phyloP scores from a whole-genome alignment of 768 basidiomycete genomes.

The Rhizopogon roseolus region DNA sequence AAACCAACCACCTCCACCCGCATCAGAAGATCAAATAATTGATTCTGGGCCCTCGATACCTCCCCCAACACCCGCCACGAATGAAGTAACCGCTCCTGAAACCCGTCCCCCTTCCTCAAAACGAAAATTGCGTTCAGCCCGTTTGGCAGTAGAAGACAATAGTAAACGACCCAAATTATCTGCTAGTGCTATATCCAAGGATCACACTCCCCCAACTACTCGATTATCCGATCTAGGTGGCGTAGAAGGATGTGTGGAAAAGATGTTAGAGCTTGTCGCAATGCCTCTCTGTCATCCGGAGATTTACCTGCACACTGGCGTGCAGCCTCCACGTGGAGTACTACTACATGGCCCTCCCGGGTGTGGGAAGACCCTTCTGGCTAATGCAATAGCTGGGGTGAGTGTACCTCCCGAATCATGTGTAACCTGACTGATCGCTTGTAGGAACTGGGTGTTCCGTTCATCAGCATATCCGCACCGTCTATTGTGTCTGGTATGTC shows the following conservation, averaged over 20 bases:
- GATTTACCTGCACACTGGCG: conserved; percentile 89
- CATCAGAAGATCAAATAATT: neutral
- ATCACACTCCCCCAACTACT: conserved; percentile 67
- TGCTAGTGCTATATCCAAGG: conserved; percentile 25
- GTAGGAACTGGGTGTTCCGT: conserved; percentile 89
- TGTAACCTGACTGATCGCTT: neutral
- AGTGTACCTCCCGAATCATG: conserved; percentile 20
- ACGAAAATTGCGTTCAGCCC: conserved; percentile 57
- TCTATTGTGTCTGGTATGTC: conserved; percentile 98
- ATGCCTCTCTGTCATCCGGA: conserved; percentile 96
- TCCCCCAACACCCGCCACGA: conserved; percentile 11
- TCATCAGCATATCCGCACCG: conserved; percentile 92
- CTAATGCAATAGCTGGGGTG: conserved; percentile 94
- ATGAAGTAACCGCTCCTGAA: conserved; percentile 4
- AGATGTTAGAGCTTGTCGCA: conserved; percentile 93
- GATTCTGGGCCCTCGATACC: neutral
- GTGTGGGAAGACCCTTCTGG: conserved; percentile 93
- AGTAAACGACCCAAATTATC: conserved; percentile 55
- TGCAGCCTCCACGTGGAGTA: conserved; percentile 89
- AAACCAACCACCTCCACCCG: neutral
- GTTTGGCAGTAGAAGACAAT: conserved; percentile 41
- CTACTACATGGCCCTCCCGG: conserved; percentile 94
- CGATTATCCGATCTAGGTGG: conserved; percentile 87
- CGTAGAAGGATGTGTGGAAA: conserved; percentile 79
- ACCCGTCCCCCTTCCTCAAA: conserved; percentile 37